Conservation (phyloP, 345 rosid genomes). For the Passiflora organensis region DNA sequence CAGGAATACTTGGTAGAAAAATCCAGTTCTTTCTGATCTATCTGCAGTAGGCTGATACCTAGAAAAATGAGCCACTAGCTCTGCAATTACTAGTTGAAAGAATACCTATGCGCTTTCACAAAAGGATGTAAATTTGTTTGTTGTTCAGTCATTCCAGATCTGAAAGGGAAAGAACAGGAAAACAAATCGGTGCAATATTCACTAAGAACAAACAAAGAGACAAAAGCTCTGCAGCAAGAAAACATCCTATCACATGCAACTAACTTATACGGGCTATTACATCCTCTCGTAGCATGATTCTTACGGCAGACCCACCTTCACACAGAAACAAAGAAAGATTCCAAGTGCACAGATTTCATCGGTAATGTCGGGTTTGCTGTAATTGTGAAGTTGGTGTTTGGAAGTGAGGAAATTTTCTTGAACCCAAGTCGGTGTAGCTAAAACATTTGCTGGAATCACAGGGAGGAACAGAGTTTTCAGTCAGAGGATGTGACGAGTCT, state of each 20-base stretch:
- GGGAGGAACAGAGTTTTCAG: slow-evolving; percentile 19
- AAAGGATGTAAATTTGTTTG: no score
- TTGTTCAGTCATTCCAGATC: neutral
- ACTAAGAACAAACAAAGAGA: slow-evolving; percentile 9
- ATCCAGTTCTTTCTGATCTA: no score
- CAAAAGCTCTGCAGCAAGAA: slow-evolving; percentile 21
- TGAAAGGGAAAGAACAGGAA: neutral
- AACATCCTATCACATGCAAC: slow-evolving; percentile 14
- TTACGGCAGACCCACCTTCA: slow-evolving; percentile 16
- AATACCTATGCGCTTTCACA: no score
- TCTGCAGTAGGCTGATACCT: no score
- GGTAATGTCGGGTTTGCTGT: slow-evolving; percentile 5
- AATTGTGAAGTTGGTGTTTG: neutral
- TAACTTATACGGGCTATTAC: slow-evolving; percentile 2
- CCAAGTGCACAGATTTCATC: slow-evolving; percentile 8
- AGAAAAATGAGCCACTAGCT: no score
- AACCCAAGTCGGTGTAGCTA: neutral
- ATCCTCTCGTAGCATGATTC: slow-evolving; percentile 8
- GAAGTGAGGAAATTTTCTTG: no score
- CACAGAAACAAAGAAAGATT: slow-evolving; percentile 5
- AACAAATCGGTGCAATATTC: slow-evolving; percentile 7
- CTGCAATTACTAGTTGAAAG: no score
- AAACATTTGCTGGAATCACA: neutral
- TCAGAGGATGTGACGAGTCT: slow-evolving; percentile 39
- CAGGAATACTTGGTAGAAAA: no score